Evolutionary conservation across 495 filamentous ascomycete species (phyloP).

Genomic region (Xylaria venustula): DNA sequence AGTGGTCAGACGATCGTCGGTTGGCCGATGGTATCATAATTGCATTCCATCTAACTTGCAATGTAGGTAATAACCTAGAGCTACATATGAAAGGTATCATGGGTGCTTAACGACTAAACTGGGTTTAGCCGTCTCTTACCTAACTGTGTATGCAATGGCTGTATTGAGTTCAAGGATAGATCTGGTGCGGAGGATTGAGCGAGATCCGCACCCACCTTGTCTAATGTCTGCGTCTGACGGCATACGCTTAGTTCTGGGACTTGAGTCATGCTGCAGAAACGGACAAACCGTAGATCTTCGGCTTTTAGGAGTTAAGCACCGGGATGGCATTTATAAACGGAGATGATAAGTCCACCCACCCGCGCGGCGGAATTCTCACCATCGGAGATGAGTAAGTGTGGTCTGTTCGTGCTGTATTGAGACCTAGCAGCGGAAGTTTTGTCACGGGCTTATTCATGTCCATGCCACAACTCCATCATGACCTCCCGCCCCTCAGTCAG

Average conservation of each 20-base stretch:
- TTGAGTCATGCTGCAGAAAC: not conserved
- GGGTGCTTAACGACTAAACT: too few relatives aligned
- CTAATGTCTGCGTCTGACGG: not conserved
- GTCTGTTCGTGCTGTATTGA: not conserved
- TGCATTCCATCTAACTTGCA: too few relatives aligned
- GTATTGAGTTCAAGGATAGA: not conserved
- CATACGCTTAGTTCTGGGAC: not conserved
- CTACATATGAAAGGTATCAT: too few relatives aligned
- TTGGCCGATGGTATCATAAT: too few relatives aligned
- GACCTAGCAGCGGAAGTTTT: not conserved
- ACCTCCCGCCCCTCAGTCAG: not conserved
- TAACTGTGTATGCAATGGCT: too few relatives aligned
- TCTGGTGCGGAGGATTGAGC: not conserved
- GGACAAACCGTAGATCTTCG: not conserved
- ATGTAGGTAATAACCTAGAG: too few relatives aligned
- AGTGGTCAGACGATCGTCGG: too few relatives aligned
- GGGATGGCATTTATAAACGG: not conserved
- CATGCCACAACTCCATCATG: not conserved
- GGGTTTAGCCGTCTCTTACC: not conserved
- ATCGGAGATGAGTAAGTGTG: not conserved
- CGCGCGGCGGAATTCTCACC: not conserved
- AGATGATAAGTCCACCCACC: not conserved
- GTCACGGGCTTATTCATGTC: not conserved
- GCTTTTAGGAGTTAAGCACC: not conserved
- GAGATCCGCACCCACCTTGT: conserved; percentile 6